Conservation (phyloP, 2,329 filamentous ascomycete genomes). For the Neobulgaria alba region DNA sequence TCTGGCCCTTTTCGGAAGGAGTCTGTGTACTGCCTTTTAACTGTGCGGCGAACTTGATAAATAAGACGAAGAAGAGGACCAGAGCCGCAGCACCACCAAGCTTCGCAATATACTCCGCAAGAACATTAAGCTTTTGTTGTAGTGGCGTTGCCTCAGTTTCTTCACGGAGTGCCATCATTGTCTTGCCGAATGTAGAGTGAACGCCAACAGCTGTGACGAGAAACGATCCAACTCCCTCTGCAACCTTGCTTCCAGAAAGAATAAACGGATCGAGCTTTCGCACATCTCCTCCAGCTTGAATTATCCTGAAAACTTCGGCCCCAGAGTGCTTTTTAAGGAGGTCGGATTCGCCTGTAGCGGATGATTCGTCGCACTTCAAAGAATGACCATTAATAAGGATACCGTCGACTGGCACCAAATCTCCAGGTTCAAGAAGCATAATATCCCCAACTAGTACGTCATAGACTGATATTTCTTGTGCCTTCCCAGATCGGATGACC, state of each 20-base stretch:
- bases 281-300: conserved; percentile 49
- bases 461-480: conserved; percentile 59
- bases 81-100: conserved; percentile 63
- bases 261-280: conserved; percentile 72
- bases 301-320: conserved; percentile 55
- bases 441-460: conserved; percentile 68
- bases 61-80: conserved; percentile 67
- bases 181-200: conserved; percentile 68
- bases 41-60: conserved; percentile 66
- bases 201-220: conserved; percentile 67
- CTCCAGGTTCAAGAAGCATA: conserved; percentile 63
- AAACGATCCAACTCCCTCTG: conserved; percentile 67
- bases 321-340: conserved; percentile 58
- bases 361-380: conserved; percentile 64
- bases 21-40: conserved; percentile 41
- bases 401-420: conserved; percentile 65
- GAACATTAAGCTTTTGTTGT: conserved; percentile 66
- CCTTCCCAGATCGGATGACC: conserved; percentile 65
- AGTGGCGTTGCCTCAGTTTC: conserved; percentile 71
- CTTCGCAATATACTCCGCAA: conserved; percentile 79
- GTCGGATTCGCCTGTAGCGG: conserved; percentile 68
- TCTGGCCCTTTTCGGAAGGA: conserved; percentile 49
- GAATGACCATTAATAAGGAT: conserved; percentile 59
- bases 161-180: conserved; percentile 68
- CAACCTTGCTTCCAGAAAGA: conserved; percentile 68